Conservation (phyloP, 1,284 basidiomycete species). For the Puccinia horiana region DNA sequence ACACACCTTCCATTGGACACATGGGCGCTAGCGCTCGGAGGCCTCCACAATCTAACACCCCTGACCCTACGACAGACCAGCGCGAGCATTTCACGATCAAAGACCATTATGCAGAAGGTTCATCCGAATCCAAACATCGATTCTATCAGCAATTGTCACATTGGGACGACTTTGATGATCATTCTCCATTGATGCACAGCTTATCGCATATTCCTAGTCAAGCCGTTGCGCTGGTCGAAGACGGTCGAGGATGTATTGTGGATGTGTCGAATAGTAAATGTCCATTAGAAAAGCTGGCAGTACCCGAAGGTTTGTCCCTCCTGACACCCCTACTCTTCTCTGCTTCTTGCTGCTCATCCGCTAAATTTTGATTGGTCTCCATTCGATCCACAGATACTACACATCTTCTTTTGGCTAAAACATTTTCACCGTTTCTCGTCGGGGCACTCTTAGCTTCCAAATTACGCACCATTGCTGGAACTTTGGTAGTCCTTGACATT, state of each 20-base stretch:
- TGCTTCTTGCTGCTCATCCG: neutral
- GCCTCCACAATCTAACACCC: neutral
- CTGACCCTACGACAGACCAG: neutral
- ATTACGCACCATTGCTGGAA: conserved; percentile 4
- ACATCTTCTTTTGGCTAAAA: conserved; percentile 35
- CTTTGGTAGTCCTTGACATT: conserved; percentile 53
- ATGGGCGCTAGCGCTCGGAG: neutral
- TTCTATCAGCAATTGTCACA: conserved; percentile 31
- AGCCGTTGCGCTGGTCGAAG: conserved; percentile 36
- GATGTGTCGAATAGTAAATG: conserved; percentile 20
- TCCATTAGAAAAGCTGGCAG: conserved; percentile 23
- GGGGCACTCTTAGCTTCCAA: neutral
- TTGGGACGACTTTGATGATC: conserved; percentile 47
- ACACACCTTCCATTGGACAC: neutral
- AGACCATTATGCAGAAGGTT: conserved; percentile 30
- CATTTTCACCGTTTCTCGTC: conserved; percentile 21
- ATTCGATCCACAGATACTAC: conserved; percentile 33
- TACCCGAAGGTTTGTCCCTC: conserved; percentile 23
- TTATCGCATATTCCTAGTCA: conserved; percentile 30
- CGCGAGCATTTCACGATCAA: neutral
- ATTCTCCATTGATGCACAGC: conserved; percentile 20
- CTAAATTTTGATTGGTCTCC: neutral
- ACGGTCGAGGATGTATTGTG: conserved; percentile 38
- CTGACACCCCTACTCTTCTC: neutral
- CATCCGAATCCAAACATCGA: conserved; percentile 22